Evolutionary conservation across 495 filamentous ascomycete species (phyloP).

Genomic region (Tuber microsphaerosporum): DNA sequence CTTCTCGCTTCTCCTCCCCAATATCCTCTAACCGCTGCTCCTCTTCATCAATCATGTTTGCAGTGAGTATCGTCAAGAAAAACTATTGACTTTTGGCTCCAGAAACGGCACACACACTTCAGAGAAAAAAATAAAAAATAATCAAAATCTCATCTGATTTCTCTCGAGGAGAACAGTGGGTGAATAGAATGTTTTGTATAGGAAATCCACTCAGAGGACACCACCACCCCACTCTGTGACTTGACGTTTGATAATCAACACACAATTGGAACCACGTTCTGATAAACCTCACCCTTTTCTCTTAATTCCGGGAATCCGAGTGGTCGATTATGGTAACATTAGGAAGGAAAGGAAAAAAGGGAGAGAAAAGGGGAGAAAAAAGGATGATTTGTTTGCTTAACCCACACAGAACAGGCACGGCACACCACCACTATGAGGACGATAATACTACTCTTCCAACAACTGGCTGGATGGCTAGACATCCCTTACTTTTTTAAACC

Average conservation of each 20-base stretch:
- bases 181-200: constrained; percentile 2
- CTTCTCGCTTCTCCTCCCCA: constrained; percentile 6
- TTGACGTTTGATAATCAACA: constrained; percentile 7
- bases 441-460: background rate
- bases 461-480: background rate
- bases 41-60: constrained; percentile 7
- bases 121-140: constrained; percentile 7
- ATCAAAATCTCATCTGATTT: constrained; percentile 6
- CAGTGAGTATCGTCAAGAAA: constrained; percentile 6
- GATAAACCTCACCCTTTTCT: background rate
- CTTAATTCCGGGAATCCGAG: constrained; percentile 17
- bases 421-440: background rate
- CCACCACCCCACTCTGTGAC: constrained; percentile 14
- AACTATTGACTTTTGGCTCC: constrained; percentile 17
- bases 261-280: constrained; percentile 37
- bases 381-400: background rate
- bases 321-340: constrained; percentile 10
- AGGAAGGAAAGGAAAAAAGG: background rate
- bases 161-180: constrained; percentile 8
- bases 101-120: constrained; percentile 33
- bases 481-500: background rate
- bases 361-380: background rate
- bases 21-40: constrained; percentile 3
- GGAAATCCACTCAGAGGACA: constrained; percentile 6
- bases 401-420: background rate